Evolutionary conservation across 345 rosid species (phyloP).

Genomic region (Limnanthes douglasii): DNA sequence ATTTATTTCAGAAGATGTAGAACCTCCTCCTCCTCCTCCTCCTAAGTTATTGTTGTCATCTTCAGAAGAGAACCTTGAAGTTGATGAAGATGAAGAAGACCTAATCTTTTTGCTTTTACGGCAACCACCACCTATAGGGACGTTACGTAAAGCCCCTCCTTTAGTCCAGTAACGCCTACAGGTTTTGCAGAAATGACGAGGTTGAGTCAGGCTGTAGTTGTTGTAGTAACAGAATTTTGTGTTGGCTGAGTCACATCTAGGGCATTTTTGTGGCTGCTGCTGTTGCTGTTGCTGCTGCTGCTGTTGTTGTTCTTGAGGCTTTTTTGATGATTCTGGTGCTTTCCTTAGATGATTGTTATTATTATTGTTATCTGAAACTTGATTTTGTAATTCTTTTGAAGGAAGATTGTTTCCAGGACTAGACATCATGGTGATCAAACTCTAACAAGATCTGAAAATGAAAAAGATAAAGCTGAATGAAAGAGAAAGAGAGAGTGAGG

Average conservation of each 20-base stretch:
- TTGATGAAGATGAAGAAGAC: constrained; percentile 31
- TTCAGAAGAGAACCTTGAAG: constrained; percentile 20
- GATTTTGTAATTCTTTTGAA: too few relatives aligned
- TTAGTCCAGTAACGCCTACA: constrained; percentile 82
- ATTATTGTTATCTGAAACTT: too few relatives aligned
- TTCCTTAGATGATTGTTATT: constrained; percentile 10
- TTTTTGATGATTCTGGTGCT: constrained; percentile 14
- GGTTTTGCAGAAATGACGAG: constrained; percentile 78
- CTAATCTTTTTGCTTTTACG: constrained; percentile 62
- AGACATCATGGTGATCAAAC: constrained; percentile 13
- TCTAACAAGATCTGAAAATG: too few relatives aligned
- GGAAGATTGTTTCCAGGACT: too few relatives aligned
- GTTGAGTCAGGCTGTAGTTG: constrained; percentile 85
- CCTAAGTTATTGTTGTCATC: too few relatives aligned
- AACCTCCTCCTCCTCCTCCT: too few relatives aligned
- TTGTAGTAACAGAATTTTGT: constrained; percentile 91
- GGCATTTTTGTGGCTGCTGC: constrained; percentile 37
- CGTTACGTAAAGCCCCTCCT: constrained; percentile 73
- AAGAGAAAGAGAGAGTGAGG: constrained; percentile 5
- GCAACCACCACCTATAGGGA: constrained; percentile 78
- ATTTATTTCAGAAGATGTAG: constrained; percentile 31
- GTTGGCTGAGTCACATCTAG: constrained; percentile 76
- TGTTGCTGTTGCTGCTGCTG: constrained; percentile 15
- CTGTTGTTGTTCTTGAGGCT: constrained; percentile 16
- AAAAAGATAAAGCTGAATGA: constrained; percentile 2